A percentile compares a stretch with the other conserved stretches of the same genome.
These are phyloP conservation scores for Prunus dulcis DNA, from an alignment of 306 rosid species.

Conservation along the genomic window DNA sequence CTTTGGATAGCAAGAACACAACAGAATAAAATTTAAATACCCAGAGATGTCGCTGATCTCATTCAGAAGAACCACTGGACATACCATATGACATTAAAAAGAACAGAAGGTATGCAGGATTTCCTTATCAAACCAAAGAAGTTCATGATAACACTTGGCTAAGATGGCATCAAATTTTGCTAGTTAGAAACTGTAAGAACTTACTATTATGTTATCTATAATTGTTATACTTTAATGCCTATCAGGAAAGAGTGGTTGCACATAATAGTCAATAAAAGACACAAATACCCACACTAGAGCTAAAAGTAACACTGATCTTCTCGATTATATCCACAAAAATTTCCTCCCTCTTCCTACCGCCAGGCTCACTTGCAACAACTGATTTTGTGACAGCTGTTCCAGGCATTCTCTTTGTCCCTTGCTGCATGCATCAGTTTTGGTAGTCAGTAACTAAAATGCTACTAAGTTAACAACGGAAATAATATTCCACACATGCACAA, in stretches of 20 bases:
- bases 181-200: neutral
- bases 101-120: neutral
- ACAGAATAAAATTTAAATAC: neutral
- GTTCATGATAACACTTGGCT: neutral
- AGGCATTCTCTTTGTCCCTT: conserved; percentile 80
- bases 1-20: neutral
- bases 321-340: conserved; percentile 88
- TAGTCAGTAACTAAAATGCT: conserved; percentile 4
- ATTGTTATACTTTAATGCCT: neutral
- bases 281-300: conserved; percentile 71
- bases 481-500: conserved; percentile 1
- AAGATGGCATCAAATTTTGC: neutral
- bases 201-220: neutral
- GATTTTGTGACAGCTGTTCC: conserved; percentile 89
- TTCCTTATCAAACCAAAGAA: conserved; percentile 4
- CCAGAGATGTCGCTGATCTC: neutral
- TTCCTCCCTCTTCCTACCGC: conserved; percentile 87
- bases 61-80: neutral
- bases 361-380: conserved; percentile 77
- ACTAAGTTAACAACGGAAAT: conserved; percentile 12
- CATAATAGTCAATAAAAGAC: conserved; percentile 17
- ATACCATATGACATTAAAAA: neutral
- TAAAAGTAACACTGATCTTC: conserved; percentile 88
- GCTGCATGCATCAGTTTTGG: conserved; percentile 50
- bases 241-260: neutral